Base-by-base conservation (phyloP, 2,329 filamentous ascomycete genomes). In the Hymenoscyphus salicellus region DNA sequence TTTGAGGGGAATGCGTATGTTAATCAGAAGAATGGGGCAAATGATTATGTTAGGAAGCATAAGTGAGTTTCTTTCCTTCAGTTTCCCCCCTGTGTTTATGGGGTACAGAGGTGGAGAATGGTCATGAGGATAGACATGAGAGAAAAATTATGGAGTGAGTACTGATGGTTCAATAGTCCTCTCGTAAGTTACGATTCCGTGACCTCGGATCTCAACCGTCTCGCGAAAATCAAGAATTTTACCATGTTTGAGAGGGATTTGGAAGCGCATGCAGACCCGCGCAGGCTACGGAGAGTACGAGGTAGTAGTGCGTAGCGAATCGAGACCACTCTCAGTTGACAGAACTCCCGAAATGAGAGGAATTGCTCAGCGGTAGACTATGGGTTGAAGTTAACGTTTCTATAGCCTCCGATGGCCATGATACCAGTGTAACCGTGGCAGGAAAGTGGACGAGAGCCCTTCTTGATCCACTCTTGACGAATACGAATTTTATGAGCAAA, bases 21-120 rank as follows among this genome's bases (percentile, higher is more conserved):
- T 61, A 91, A 92, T 76, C 85, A 86, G 69, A 67, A 84, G 69
- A 90, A 83, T 3, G 83, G 84, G 26, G 82, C 83, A 59, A 91
- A 92, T 73, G 58, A 89, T 78, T 94, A 94, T 75, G 90, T 93
- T 3, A 85, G 91, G 72, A 94, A 94, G 79, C 91, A 94, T 78
- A 92, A 93, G 30, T 49, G 28, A n/a, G 26, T 56, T 56, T 8
- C 30, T 16, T 20, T 10, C 14, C 30, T 26, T 26, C 55, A n/a
- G 10, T 30, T 23, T 14, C 52, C 16, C 17, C 16, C 4, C 3
- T 20, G 20, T 14, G 23, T 14, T 52, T 23, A 6, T 20, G 8
- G 2, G 7, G 6, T 20, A 8, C 6, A 14, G 36, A 5, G 14
- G 14, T 2, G 36, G 36, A 5, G 5, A 5, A 14, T 3, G 36